A percentile compares a stretch with the other conserved stretches of the same genome.
Evolutionary conservation across 1,139 yeast genomes (phyloP).

Genomic region (Magnusiomyces fungicola): DNA sequence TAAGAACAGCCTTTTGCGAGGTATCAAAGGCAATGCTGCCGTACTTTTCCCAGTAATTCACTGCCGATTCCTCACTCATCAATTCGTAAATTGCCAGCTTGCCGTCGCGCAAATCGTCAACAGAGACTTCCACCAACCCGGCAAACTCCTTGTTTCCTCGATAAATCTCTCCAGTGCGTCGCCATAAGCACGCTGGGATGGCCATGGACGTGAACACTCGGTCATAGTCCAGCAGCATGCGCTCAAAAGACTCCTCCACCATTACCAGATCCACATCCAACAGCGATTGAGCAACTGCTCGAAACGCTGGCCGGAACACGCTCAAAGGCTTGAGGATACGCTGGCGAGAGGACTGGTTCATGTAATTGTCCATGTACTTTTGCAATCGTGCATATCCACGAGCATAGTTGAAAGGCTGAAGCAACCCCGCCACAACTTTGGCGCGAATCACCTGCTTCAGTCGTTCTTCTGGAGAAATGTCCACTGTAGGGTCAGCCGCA

Average conservation of each 20-base stretch:
- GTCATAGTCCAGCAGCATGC: conserved; percentile 89
- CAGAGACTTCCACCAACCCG: conserved; percentile 82
- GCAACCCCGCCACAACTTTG: conserved; percentile 84
- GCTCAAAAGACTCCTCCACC: conserved; percentile 90
- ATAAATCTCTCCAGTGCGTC: conserved; percentile 94
- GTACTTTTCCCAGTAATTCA: conserved; percentile 97
- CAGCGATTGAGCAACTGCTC: conserved; percentile 85
- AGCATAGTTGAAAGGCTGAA: conserved; percentile 91
- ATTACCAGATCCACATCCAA: conserved; percentile 87
- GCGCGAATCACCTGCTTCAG: conserved; percentile 94
- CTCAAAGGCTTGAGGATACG: conserved; percentile 84
- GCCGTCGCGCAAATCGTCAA: conserved; percentile 90
- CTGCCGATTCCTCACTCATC: conserved; percentile 95
- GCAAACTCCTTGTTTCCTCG: conserved; percentile 97
- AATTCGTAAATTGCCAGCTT: conserved; percentile 86
- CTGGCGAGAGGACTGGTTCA: conserved; percentile 79
- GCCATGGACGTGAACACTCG: conserved; percentile 97
- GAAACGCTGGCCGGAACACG: conserved; percentile 84
- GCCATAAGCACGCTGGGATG: conserved; percentile 95
- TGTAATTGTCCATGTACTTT: conserved; percentile 80
- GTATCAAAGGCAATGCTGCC: conserved; percentile 95
- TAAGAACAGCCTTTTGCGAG: conserved; percentile 90
- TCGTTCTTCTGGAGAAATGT: conserved; percentile 89
- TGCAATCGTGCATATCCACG: conserved; percentile 88
- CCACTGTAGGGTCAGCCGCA: conserved; percentile 96